A percentile compares a stretch with the other conserved stretches of the same genome.
phyloP scores from a whole-genome alignment of 2,329 filamentous ascomycete species.

The Sclerotinia minor region DNA sequence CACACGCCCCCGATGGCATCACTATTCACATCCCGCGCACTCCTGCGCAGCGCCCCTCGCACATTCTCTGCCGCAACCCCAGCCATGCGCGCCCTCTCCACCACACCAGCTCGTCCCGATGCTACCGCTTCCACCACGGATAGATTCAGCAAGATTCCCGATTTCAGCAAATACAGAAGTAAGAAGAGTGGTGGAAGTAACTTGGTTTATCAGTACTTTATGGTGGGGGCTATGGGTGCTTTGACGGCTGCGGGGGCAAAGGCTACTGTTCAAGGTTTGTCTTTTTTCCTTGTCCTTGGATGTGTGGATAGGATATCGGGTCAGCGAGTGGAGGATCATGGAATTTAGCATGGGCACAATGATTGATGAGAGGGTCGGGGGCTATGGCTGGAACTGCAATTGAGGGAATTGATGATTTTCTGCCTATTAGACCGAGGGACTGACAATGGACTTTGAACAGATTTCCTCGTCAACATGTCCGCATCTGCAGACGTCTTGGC shows the following conservation, averaged over 20 bases:
- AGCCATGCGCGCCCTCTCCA: slow-evolving; percentile 55
- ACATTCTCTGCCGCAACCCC: slow-evolving; percentile 36
- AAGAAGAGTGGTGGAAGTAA: slow-evolving; percentile 68
- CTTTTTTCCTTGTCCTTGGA: slow-evolving; percentile 7
- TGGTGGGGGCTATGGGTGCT: slow-evolving; percentile 94
- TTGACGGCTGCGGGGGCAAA: slow-evolving; percentile 92
- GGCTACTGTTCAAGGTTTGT: slow-evolving; percentile 90
- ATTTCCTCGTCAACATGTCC: slow-evolving; percentile 99
- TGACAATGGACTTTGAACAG: slow-evolving; percentile 51
- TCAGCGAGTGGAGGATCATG: slow-evolving; percentile 4
- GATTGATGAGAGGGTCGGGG: not conserved
- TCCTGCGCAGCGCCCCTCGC: slow-evolving; percentile 59
- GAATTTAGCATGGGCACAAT: not conserved
- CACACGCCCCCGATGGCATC: slow-evolving; percentile 56
- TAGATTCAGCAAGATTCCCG: slow-evolving; percentile 65
- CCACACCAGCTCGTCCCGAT: slow-evolving; percentile 33
- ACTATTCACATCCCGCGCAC: slow-evolving; percentile 67
- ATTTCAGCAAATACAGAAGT: slow-evolving; percentile 85
- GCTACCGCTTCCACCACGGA: slow-evolving; percentile 25
- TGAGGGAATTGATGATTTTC: slow-evolving; percentile 33
- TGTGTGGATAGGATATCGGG: slow-evolving; percentile 17
- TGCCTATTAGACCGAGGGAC: slow-evolving; percentile 16
- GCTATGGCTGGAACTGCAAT: slow-evolving; percentile 3
- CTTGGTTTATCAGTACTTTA: slow-evolving; percentile 95
- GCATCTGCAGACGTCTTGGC: slow-evolving; percentile 97